phyloP scores from a whole-genome alignment of 768 basidiomycete species.

The Pisolithus marmoratus region DNA sequence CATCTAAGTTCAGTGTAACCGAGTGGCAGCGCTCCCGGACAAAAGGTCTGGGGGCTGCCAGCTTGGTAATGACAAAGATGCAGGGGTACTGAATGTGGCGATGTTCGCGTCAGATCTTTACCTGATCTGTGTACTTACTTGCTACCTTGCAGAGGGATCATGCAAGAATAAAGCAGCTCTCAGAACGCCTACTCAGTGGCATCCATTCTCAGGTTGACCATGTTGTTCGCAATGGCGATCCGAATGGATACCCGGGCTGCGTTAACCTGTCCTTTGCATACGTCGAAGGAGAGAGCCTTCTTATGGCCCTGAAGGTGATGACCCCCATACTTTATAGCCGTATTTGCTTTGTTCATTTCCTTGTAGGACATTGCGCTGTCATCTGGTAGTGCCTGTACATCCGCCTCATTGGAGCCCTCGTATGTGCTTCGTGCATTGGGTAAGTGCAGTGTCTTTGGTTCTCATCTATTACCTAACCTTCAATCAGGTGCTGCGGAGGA shows the following conservation, averaged over 20 bases:
- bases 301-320: slow-evolving; percentile 94
- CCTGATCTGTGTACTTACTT: slow-evolving; percentile 1
- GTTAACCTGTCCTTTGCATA: slow-evolving; percentile 94
- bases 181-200: slow-evolving; percentile 73
- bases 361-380: slow-evolving; percentile 90
- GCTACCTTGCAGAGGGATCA: slow-evolving; percentile 63
- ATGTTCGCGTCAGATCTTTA: not conserved
- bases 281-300: slow-evolving; percentile 92
- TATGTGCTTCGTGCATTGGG: slow-evolving; percentile 96
- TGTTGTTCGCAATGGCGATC: slow-evolving; percentile 92
- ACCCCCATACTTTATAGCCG: not conserved
- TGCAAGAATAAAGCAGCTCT: slow-evolving; percentile 61
- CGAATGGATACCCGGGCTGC: slow-evolving; percentile 90
- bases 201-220: slow-evolving; percentile 83
- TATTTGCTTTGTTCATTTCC: slow-evolving; percentile 4
- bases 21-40: slow-evolving; percentile 33
- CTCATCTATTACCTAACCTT: not conserved
- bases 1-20: slow-evolving; percentile 31
- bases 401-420: slow-evolving; percentile 95
- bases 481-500: slow-evolving; percentile 85
- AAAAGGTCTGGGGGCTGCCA: slow-evolving; percentile 25
- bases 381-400: slow-evolving; percentile 97
- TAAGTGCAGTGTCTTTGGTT: slow-evolving; percentile 21
- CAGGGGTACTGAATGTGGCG: slow-evolving; percentile 83
- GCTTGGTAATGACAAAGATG: slow-evolving; percentile 67